These are phyloP conservation scores for Panus rudis DNA, from an alignment of 768 basidiomycete genomes.

Conservation along the genomic window DNA sequence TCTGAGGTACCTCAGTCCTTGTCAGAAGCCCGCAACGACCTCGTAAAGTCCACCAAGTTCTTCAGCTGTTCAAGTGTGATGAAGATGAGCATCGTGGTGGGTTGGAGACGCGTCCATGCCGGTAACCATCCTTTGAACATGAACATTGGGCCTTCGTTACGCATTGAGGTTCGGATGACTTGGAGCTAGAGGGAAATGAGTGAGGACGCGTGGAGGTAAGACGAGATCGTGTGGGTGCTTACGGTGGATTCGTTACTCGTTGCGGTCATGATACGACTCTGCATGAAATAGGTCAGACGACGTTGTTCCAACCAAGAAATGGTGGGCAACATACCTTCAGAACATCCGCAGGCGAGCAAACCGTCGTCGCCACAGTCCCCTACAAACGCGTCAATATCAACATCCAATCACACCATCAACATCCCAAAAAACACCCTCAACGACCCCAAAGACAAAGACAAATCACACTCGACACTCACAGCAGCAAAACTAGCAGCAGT, in stretches of 20 bases:
- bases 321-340: conserved; percentile 49
- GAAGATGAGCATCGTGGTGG: conserved; percentile 85
- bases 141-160: conserved; percentile 77
- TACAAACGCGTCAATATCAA: too few relatives aligned
- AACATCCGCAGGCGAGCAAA: conserved; percentile 86
- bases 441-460: not conserved
- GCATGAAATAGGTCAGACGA: conserved; percentile 2
- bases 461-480: conserved; percentile 43
- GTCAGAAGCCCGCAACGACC: too few relatives aligned
- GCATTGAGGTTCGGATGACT: conserved; percentile 62
- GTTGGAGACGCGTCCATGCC: conserved; percentile 79
- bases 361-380: conserved; percentile 86
- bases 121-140: conserved; percentile 93
- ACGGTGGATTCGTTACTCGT: conserved; percentile 75
- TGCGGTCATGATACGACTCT: conserved; percentile 87
- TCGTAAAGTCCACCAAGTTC: conserved; percentile 57
- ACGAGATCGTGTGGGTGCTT: conserved; percentile 22
- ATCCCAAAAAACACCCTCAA: not conserved
- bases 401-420: not conserved
- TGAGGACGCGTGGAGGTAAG: not conserved
- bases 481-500: conserved; percentile 85
- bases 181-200: conserved; percentile 48
- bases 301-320: not conserved
- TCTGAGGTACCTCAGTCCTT: too few relatives aligned
- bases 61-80: conserved; percentile 77